Evolutionary conservation across 1,284 basidiomycete genomes (phyloP).

Genomic region (Volvariella surrecta): DNA sequence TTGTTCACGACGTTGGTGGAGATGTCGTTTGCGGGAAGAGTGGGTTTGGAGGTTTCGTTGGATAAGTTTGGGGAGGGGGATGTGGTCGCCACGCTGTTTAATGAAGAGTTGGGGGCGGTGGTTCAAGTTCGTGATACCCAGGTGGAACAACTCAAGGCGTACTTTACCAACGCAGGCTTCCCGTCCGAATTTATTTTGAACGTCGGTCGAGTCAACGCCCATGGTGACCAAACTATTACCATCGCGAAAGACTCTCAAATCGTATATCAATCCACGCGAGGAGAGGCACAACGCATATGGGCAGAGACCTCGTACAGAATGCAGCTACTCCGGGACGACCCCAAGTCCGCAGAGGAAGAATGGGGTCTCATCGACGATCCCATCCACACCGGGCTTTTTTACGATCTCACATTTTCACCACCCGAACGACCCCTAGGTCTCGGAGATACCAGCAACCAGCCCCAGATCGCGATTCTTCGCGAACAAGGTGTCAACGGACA

Average conservation of each 20-base stretch:
- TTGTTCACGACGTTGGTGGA: slow-evolving; percentile 89
- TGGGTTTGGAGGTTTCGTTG: slow-evolving; percentile 67
- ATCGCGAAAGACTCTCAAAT: slow-evolving; percentile 46
- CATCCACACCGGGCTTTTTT: slow-evolving; percentile 65
- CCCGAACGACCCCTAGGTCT: slow-evolving; percentile 17
- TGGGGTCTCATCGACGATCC: slow-evolving; percentile 68
- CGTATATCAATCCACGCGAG: slow-evolving; percentile 63
- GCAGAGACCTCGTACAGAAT: slow-evolving; percentile 92
- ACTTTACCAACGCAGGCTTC: slow-evolving; percentile 67
- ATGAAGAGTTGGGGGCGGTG: slow-evolving; percentile 94
- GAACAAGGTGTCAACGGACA: slow-evolving; percentile 99
- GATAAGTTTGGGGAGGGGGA: slow-evolving; percentile 40
- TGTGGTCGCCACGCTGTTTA: slow-evolving; percentile 73
- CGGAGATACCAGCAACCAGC: slow-evolving; percentile 36
- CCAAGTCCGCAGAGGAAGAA: slow-evolving; percentile 74
- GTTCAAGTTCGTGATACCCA: slow-evolving; percentile 74
- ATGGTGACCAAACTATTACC: slow-evolving; percentile 53
- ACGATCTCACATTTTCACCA: slow-evolving; percentile 63
- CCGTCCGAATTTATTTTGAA: slow-evolving; percentile 66
- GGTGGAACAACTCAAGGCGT: slow-evolving; percentile 46
- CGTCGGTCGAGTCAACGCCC: slow-evolving; percentile 59
- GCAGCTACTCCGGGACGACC: slow-evolving; percentile 86
- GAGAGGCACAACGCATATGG: slow-evolving; percentile 80
- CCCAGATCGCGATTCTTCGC: slow-evolving; percentile 90
- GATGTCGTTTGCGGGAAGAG: slow-evolving; percentile 92